These are phyloP conservation scores for Termitomyces sp. DNA, from an alignment of 768 basidiomycete species.

Conservation along the genomic window DNA sequence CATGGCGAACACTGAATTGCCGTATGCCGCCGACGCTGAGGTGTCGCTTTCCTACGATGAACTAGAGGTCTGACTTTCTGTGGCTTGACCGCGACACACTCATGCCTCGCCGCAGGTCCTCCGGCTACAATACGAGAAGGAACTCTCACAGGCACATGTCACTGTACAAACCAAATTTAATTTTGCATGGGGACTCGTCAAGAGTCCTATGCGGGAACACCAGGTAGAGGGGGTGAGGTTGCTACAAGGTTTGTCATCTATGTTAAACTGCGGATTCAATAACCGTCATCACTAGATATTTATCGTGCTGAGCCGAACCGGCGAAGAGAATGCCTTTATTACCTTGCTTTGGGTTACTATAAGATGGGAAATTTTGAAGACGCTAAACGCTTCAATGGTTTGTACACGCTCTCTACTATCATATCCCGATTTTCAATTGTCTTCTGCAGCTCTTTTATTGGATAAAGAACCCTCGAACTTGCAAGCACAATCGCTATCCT, in stretches of 20 bases:
- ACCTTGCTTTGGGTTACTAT: conserved; percentile 92
- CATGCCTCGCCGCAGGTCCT: conserved; percentile 53
- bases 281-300: conserved; percentile 53
- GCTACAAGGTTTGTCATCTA: conserved; percentile 62
- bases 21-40: conserved; percentile 94
- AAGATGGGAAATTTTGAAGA: conserved; percentile 96
- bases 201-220: conserved; percentile 77
- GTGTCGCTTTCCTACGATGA: conserved; percentile 86
- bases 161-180: conserved; percentile 97
- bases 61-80: conserved; percentile 55
- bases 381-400: conserved; percentile 89
- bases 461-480: conserved; percentile 92
- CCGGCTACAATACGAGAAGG: conserved; percentile 82
- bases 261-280: conserved; percentile 1
- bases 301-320: conserved; percentile 84
- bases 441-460: conserved; percentile 63
- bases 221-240: conserved; percentile 91
- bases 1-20: conserved; percentile 74
- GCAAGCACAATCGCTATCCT: conserved; percentile 80
- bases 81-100: not conserved
- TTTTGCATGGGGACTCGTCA: conserved; percentile 94
- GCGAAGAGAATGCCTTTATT: conserved; percentile 93
- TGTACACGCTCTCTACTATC: conserved; percentile 19
- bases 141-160: conserved; percentile 75
- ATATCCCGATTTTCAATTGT: not conserved